Evolutionary conservation across 371 early-diverging fungal species (phyloP), one percentile per base, ranked within the genome.

Genomic region (Dinochytrium kinnereticum): DNA sequence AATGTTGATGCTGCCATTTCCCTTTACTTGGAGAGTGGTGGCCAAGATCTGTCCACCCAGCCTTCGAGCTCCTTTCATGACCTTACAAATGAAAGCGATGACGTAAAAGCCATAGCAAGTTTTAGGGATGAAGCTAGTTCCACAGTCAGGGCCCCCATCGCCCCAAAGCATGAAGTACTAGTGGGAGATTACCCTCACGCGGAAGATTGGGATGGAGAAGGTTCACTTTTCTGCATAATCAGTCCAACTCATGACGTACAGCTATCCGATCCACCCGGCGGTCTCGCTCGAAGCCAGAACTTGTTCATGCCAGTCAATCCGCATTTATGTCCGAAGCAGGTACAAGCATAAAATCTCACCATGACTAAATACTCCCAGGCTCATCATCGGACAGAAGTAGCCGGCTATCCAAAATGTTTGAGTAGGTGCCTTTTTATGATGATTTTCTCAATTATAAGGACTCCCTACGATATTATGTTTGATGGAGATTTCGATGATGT

Each of bases 391-490:
- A 61, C 10, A 59, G 51, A 44, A 59, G 1, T 33, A 34, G 36
- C 24, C 24, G 72, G 17, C 76, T 93, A 59, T 91, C 91, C 1
- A 87, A 92, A 68, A 81, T 97, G 49, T 97, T 94, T 79, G 87
- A 90, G 67, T 61, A 7, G 36, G 61, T 53, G 26, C 34, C 36
- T 7, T 17, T 24, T 26, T 17, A 15, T 31, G 34, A 37, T 33
- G 30, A 7, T 36, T 13, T 34, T 24, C 36, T 17, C 10, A 10
- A 34, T 34, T 30, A 34, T 31, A 28, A 61, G 61, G 24, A 93
- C 96, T 1, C 98, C 98, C 0, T 85, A 88, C 33, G 96, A 94
- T 64, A 90, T 97, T 71, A 96, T 96, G 91, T 91, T 86, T 72
- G 75, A 75, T 51, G 95, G 93, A 19, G 84, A 80, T 68, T 90